phyloP scores from a whole-genome alignment of 2,329 filamentous ascomycete genomes.

The Phialophora tarda region DNA sequence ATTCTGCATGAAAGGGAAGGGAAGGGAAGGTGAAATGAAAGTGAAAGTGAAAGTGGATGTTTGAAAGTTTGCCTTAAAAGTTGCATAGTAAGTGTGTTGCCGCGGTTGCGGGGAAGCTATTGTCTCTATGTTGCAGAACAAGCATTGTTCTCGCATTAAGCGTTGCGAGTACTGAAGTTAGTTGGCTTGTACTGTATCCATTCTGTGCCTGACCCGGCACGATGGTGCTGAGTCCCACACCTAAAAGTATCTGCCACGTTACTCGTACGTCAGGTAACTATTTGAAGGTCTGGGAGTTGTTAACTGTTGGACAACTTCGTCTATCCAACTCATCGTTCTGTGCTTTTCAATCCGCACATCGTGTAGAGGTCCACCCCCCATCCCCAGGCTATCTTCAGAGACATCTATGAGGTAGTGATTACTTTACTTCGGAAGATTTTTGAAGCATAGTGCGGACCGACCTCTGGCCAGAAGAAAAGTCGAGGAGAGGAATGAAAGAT shows the following conservation, averaged over 20 bases:
- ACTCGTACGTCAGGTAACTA: too few species aligned
- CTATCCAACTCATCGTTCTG: too few species aligned
- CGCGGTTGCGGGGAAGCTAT: neutral
- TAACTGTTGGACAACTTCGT: too few species aligned
- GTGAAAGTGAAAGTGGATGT: neutral
- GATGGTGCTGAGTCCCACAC: neutral
- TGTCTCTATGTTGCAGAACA: neutral
- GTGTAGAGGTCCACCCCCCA: too few species aligned
- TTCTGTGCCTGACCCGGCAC: neutral
- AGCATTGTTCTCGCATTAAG: neutral
- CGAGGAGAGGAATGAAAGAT: too few species aligned
- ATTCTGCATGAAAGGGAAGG: constrained; percentile 8
- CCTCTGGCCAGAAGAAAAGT: too few species aligned
- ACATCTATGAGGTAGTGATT: too few species aligned
- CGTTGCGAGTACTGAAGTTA: neutral
- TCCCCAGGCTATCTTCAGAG: too few species aligned
- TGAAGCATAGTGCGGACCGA: too few species aligned
- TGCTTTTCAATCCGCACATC: too few species aligned
- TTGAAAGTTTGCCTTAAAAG: neutral
- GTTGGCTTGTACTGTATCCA: neutral
- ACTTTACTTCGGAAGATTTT: too few species aligned
- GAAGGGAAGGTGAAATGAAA: neutral
- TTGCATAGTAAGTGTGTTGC: neutral
- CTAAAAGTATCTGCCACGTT: neutral
- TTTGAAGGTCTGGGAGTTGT: too few species aligned